Evolutionary conservation across 2,329 filamentous ascomycete species (phyloP).

Genomic region (Paraconiothyrium brasiliense): DNA sequence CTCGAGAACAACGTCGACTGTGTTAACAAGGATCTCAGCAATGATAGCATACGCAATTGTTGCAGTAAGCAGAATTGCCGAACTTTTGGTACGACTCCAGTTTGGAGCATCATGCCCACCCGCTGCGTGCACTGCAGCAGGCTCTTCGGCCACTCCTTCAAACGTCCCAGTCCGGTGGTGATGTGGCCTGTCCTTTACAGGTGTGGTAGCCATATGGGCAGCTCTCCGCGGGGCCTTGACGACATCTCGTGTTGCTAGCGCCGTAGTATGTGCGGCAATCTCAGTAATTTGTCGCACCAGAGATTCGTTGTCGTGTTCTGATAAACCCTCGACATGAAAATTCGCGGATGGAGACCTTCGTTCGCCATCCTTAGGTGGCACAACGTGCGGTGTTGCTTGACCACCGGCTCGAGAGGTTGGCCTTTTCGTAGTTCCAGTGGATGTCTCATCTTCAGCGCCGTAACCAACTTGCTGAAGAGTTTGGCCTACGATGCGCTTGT

Average conservation of each 20-base stretch:
- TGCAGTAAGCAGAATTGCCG: slow-evolving; percentile 85
- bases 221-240: slow-evolving; percentile 63
- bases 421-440: slow-evolving; percentile 49
- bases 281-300: slow-evolving; percentile 90
- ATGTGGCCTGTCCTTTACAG: slow-evolving; percentile 49
- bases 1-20: slow-evolving; percentile 93
- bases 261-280: slow-evolving; percentile 89
- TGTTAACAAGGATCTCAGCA: slow-evolving; percentile 95
- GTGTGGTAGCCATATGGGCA: slow-evolving; percentile 52
- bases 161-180: slow-evolving; percentile 51
- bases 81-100: slow-evolving; percentile 92
- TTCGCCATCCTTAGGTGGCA: slow-evolving; percentile 47
- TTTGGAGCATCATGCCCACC: slow-evolving; percentile 96
- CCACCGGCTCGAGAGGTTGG: slow-evolving; percentile 35
- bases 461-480: slow-evolving; percentile 86
- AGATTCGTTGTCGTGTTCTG: slow-evolving; percentile 81
- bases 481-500: slow-evolving; percentile 92
- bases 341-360: slow-evolving; percentile 55
- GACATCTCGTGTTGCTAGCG: slow-evolving; percentile 84
- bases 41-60: slow-evolving; percentile 96
- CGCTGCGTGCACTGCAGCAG: slow-evolving; percentile 55
- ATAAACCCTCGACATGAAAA: slow-evolving; percentile 70
- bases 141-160: slow-evolving; percentile 54
- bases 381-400: slow-evolving; percentile 47
- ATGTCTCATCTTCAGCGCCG: slow-evolving; percentile 61